These are phyloP conservation scores for Phytophthora idaei DNA, from an alignment of 352 stramenopile species.

Conservation along the genomic window DNA sequence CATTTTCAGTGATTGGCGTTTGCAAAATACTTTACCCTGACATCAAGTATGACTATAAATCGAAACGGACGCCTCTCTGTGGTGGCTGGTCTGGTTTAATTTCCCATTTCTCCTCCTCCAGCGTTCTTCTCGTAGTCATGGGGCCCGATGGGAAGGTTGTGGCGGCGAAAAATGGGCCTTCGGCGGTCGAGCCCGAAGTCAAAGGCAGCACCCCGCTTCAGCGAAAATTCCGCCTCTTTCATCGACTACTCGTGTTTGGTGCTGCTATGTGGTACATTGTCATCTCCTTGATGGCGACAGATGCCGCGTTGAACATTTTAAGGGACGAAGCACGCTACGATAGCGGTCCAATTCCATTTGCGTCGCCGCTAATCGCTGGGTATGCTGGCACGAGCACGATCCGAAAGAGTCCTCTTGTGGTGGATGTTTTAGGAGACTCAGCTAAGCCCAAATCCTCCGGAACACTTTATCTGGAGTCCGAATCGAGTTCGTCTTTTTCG, in stretches of 20 bases:
- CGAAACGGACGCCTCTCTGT: conserved; percentile 25
- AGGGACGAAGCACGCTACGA: conserved; percentile 25
- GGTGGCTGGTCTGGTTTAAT: not conserved
- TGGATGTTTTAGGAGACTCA: conserved; percentile 26
- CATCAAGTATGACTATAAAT: conserved; percentile 15
- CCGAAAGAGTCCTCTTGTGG: conserved; percentile 39
- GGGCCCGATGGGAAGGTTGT: conserved; percentile 28
- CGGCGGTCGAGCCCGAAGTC: not conserved
- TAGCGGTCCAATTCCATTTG: conserved; percentile 2
- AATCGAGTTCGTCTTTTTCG: conserved; percentile 22
- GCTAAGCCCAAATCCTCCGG: conserved; percentile 33
- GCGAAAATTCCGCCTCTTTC: conserved; percentile 21
- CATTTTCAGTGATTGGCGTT: not conserved
- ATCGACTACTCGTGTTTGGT: conserved; percentile 31
- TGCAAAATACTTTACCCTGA: not conserved
- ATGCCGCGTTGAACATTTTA: conserved; percentile 30
- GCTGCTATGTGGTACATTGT: conserved; percentile 36
- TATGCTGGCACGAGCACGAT: conserved; percentile 38
- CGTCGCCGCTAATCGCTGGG: conserved; percentile 31
- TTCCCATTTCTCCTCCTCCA: conserved; percentile 3
- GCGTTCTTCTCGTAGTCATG: conserved; percentile 1
- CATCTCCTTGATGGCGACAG: conserved; percentile 35
- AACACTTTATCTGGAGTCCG: conserved; percentile 44
- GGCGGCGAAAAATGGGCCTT: conserved; percentile 13
- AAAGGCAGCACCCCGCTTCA: conserved; percentile 22